phyloP scores from a whole-genome alignment of 176 grass and related monocot species.

The Eragrostis nindensis region DNA sequence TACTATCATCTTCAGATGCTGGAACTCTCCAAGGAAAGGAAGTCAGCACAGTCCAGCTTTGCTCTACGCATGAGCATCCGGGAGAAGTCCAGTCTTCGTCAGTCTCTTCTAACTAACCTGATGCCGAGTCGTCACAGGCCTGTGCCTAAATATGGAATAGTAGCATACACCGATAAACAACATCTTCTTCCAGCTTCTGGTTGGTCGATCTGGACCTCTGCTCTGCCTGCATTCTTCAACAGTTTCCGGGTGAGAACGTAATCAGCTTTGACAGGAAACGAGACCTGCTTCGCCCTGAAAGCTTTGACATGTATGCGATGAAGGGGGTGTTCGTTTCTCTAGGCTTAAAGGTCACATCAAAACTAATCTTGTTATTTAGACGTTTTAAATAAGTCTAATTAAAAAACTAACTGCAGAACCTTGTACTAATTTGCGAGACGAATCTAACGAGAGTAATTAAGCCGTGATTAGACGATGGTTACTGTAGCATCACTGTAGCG shows the following conservation, averaged over 20 bases:
- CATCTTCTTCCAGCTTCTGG: neutral
- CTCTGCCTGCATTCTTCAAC: neutral
- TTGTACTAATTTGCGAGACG: too few relatives aligned
- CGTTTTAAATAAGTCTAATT: too few relatives aligned
- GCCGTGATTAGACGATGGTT: too few relatives aligned
- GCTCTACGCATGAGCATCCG: too few relatives aligned
- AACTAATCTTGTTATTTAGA: too few relatives aligned
- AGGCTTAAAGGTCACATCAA: too few relatives aligned
- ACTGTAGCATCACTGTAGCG: too few relatives aligned
- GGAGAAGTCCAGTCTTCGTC: neutral
- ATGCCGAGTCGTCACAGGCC: neutral
- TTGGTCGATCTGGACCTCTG: constrained; percentile 9
- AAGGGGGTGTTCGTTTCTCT: too few relatives aligned
- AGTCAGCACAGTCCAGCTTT: too few relatives aligned
- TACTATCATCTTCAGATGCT: neutral
- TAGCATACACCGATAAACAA: neutral
- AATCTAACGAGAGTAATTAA: too few relatives aligned
- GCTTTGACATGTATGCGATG: neutral
- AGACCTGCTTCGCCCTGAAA: neutral
- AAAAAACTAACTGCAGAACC: too few relatives aligned
- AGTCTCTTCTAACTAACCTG: neutral
- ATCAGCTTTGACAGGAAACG: neutral
- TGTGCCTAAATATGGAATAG: neutral
- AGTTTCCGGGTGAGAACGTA: neutral
- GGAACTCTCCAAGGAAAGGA: too few relatives aligned